A percentile compares a stretch with the other conserved stretches of the same genome.
Evolutionary conservation across 1,284 basidiomycete species (phyloP).

Genomic region (Tilletiaria anomala): DNA sequence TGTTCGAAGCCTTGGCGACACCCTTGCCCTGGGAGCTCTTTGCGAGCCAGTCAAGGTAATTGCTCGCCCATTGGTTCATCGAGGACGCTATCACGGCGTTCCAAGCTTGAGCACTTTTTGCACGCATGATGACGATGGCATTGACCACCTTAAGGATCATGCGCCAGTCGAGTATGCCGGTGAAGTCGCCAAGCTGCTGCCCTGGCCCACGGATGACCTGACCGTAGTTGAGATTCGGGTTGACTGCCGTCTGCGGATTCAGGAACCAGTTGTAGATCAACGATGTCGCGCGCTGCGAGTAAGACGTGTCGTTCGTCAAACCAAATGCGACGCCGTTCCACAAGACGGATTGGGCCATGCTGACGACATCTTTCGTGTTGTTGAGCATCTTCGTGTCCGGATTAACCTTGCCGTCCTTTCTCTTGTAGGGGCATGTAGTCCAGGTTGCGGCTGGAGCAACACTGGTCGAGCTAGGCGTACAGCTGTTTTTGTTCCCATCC

Average conservation of each 20-base stretch:
- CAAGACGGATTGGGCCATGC: slow-evolving; percentile 50
- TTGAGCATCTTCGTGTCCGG: slow-evolving; percentile 51
- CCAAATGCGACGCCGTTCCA: slow-evolving; percentile 52
- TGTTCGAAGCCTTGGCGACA: slow-evolving; percentile 48
- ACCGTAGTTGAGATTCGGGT: slow-evolving; percentile 54
- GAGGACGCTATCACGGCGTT: slow-evolving; percentile 46
- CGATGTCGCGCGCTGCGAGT: slow-evolving; percentile 12
- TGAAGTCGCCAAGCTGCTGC: slow-evolving; percentile 41
- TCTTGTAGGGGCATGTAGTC: slow-evolving; percentile 49
- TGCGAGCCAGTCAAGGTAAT: slow-evolving; percentile 51
- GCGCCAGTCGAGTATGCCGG: slow-evolving; percentile 53
- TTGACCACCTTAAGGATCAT: slow-evolving; percentile 52
- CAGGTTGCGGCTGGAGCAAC: slow-evolving; percentile 37
- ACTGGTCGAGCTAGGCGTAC: slow-evolving; percentile 3
- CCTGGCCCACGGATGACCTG: slow-evolving; percentile 56
- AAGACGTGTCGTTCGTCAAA: slow-evolving; percentile 41
- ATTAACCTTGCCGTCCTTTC: slow-evolving; percentile 52
- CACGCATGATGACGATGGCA: slow-evolving; percentile 49
- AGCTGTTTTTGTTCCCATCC: slow-evolving; percentile 1
- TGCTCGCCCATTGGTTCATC: slow-evolving; percentile 46
- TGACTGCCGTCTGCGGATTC: slow-evolving; percentile 49
- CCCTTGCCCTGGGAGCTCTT: slow-evolving; percentile 46
- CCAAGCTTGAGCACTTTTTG: slow-evolving; percentile 48
- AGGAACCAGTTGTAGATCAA: slow-evolving; percentile 53
- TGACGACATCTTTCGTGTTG: slow-evolving; percentile 47